A percentile compares a stretch with the other conserved stretches of the same genome.
Conservation (phyloP, 1,284 basidiomycete species). For the Phlebopus sp. region DNA sequence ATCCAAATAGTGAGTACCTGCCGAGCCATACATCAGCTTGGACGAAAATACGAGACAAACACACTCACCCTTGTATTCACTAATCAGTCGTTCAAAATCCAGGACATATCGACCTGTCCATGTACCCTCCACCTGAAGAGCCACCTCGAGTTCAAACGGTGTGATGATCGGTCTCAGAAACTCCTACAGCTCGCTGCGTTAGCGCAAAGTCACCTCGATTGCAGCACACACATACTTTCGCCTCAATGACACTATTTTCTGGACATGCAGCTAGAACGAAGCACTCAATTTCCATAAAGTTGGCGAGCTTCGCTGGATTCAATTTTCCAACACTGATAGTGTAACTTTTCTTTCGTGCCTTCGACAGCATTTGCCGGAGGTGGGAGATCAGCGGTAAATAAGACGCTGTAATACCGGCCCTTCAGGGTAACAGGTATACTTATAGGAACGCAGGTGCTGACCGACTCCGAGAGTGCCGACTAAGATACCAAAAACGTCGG, state of each 20-base stretch:
- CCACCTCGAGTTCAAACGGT: slow-evolving; percentile 88
- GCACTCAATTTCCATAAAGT: slow-evolving; percentile 96
- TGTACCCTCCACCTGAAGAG: slow-evolving; percentile 62
- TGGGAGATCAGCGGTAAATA: slow-evolving; percentile 82
- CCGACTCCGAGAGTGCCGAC: slow-evolving; percentile 93
- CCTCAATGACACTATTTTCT: slow-evolving; percentile 88
- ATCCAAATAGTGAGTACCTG: slow-evolving; percentile 2
- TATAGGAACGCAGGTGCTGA: slow-evolving; percentile 35
- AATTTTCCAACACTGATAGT: slow-evolving; percentile 95
- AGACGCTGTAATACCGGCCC: slow-evolving; percentile 46
- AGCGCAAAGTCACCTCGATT: background rate
- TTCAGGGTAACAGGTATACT: background rate
- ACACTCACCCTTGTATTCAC: slow-evolving; percentile 27
- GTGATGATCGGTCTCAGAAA: slow-evolving; percentile 92
- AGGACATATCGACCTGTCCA: slow-evolving; percentile 86
- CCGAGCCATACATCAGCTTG: slow-evolving; percentile 5
- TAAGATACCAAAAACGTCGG: slow-evolving; percentile 93
- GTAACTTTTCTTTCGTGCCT: slow-evolving; percentile 83
- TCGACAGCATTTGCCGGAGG: slow-evolving; percentile 64
- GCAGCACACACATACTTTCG: slow-evolving; percentile 51
- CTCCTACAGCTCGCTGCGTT: slow-evolving; percentile 50
- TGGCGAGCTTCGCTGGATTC: slow-evolving; percentile 93
- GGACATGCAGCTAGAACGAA: slow-evolving; percentile 94
- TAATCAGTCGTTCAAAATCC: slow-evolving; percentile 73
- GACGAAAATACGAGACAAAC: background rate